phyloP scores from a whole-genome alignment of 2,329 filamentous ascomycete genomes.

The Myriosclerotinia curreyana region DNA sequence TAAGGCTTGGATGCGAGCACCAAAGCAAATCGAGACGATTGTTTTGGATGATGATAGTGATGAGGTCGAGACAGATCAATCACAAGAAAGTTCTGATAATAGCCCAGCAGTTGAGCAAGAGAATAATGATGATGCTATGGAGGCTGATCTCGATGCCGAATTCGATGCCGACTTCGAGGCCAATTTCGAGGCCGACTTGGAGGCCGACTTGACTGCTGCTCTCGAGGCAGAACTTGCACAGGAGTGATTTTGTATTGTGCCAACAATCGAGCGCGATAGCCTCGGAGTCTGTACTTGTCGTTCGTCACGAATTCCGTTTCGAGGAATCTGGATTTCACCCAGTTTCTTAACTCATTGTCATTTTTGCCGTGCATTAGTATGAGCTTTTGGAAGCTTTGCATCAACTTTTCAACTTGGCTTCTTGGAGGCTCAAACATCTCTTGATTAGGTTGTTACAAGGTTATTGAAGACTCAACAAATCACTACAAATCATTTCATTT shows the following conservation, averaged over 20 bases:
- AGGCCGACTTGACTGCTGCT: constrained; percentile 8
- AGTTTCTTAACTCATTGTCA: neutral
- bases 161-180: neutral
- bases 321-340: neutral
- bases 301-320: neutral
- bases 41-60: constrained; percentile 13
- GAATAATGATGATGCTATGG: neutral
- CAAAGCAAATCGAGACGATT: constrained; percentile 1
- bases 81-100: constrained; percentile 1
- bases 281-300: neutral
- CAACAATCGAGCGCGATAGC: too few relatives aligned
- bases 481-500: neutral
- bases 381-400: neutral
- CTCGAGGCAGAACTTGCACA: neutral
- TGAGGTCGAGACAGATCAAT: neutral
- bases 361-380: neutral
- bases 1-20: constrained; percentile 12
- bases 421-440: neutral
- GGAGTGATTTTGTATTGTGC: neutral
- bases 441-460: neutral
- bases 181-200: neutral
- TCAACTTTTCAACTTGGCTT: neutral
- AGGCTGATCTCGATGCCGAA: neutral
- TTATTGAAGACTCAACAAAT: neutral
- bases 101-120: neutral